Evolutionary conservation across 148 eudicot genomes (phyloP), one percentile per base, ranked within the genome.

Genomic region (Rhododendron ferrugineum): DNA sequence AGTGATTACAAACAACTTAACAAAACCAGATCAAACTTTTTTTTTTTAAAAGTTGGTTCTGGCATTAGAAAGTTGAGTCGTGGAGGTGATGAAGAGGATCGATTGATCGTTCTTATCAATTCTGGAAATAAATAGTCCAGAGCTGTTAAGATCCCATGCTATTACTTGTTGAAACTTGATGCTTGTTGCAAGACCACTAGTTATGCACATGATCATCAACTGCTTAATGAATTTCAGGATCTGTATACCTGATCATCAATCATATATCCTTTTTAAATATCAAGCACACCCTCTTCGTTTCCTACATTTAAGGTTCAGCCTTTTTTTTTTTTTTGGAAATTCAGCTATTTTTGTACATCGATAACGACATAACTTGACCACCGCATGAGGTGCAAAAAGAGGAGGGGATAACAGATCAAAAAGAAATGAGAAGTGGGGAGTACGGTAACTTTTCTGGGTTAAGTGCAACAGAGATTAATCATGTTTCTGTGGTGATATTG

Each of bases 51-150:
- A 34, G 78, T 20, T 74, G 26, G 78, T 74, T 22, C 78, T 74
- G 78, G n/a, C 78, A 34, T 78, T 78, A 42, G 14, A 78, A 10
- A 76, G n/a, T n/a, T 78, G 80, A 44, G 52, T 78, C n/a, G 54
- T 44, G 11, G 80, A 44, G 30, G 26, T 42, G 34, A 44, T 78
- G 28, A 78, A n/a, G 16, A 44, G 14, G 32, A 14, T 78, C 4
- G 32, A 78, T 44, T 23, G 15, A 40, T 23, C 9, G n/a, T 36
- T 32, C 5, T 34, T 16, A 32, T 73, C 23, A 36, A 15, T 32
- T 18, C 42, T 32, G 23, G 44, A 73, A 16, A 34, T 15, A 73
- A 73, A 36, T 36, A 73, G 78, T 75, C 79, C 20, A 7, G 26
- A 7, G 28, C 79, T 76, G 5, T 76, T 76, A 22, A 76, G 11